Percentiles rank a stretch among this genome's conserved stretches.
phyloP scores from a whole-genome alignment of 768 basidiomycete genomes.

The Strobilomyces echinocephalus region DNA sequence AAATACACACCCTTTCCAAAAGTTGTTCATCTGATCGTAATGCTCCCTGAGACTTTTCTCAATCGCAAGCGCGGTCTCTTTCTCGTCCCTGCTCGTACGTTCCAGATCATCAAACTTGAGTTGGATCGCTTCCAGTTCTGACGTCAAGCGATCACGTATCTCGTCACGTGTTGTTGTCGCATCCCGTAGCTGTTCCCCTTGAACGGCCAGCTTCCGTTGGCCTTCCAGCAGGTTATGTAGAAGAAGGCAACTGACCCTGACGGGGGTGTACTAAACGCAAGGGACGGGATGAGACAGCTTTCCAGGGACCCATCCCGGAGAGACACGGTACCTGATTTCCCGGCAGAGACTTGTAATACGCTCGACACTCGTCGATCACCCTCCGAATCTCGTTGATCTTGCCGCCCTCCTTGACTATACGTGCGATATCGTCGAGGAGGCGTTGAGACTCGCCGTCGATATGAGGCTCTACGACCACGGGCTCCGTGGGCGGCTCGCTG shows the following conservation, averaged over 20 bases:
- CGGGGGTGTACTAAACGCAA: slow-evolving; percentile 42
- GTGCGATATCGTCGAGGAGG: slow-evolving; percentile 51
- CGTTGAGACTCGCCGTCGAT: slow-evolving; percentile 43
- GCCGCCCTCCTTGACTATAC: slow-evolving; percentile 52
- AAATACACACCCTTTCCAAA: slow-evolving; percentile 34
- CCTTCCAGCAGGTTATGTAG: slow-evolving; percentile 48
- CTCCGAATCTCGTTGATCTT: slow-evolving; percentile 46
- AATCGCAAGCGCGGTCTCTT: slow-evolving; percentile 45
- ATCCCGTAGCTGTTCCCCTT: slow-evolving; percentile 30
- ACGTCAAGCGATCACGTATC: slow-evolving; percentile 26
- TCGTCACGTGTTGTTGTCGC: slow-evolving; percentile 31
- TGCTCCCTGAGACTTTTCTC: slow-evolving; percentile 54
- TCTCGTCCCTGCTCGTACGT: slow-evolving; percentile 43
- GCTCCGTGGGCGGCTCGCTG: slow-evolving; percentile 20
- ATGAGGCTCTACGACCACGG: slow-evolving; percentile 12
- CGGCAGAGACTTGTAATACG: slow-evolving; percentile 44
- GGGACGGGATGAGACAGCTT: slow-evolving; percentile 4
- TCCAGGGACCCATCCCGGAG: slow-evolving; percentile 8
- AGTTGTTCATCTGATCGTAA: slow-evolving; percentile 42
- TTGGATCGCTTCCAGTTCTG: slow-evolving; percentile 35
- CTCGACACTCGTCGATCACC: slow-evolving; percentile 46
- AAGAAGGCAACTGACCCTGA: slow-evolving; percentile 46
- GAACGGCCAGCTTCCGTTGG: slow-evolving; percentile 38
- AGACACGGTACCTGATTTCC: slow-evolving; percentile 39
- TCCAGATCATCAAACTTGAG: slow-evolving; percentile 40